These are phyloP conservation scores for Crucibulum laeve DNA, from an alignment of 768 basidiomycete genomes.

Conservation along the genomic window DNA sequence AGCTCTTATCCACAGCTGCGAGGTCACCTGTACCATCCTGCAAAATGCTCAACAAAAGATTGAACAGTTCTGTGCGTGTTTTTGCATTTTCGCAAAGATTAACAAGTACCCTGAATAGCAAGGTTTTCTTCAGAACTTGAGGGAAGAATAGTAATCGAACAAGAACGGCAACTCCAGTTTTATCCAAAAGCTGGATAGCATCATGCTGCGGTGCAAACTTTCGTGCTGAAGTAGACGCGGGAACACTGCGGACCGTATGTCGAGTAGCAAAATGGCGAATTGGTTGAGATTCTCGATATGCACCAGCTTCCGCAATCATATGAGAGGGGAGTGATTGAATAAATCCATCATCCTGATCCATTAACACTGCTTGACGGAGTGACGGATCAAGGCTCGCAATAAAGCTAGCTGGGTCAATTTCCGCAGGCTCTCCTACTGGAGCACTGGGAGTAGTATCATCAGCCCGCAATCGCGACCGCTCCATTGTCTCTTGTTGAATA, in stretches of 20 bases:
- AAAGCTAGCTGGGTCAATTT: slow-evolving; percentile 87
- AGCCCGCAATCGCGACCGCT: slow-evolving; percentile 56
- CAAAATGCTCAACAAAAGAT: slow-evolving; percentile 86
- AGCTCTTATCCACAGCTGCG: slow-evolving; percentile 87
- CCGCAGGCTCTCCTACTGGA: slow-evolving; percentile 54
- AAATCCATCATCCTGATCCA: slow-evolving; percentile 86
- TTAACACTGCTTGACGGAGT: slow-evolving; percentile 84
- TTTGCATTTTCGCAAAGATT: slow-evolving; percentile 95
- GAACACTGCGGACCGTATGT: slow-evolving; percentile 22
- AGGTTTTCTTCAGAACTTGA: slow-evolving; percentile 79
- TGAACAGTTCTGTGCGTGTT: slow-evolving; percentile 90
- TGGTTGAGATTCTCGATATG: slow-evolving; percentile 55
- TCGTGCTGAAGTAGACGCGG: slow-evolving; percentile 27
- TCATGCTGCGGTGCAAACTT: slow-evolving; percentile 68
- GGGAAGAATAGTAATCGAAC: slow-evolving; percentile 96
- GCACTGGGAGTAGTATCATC: slow-evolving; percentile 32
- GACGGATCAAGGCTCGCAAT: slow-evolving; percentile 89
- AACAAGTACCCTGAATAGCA: slow-evolving; percentile 85
- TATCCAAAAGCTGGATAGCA: slow-evolving; percentile 91
- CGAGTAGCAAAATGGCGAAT: slow-evolving; percentile 24
- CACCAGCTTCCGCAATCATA: slow-evolving; percentile 80
- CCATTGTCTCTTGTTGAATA: slow-evolving; percentile 88
- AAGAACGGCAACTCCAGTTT: slow-evolving; percentile 80
- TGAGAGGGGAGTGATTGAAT: slow-evolving; percentile 78
- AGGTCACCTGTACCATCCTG: slow-evolving; percentile 95